Evolutionary conservation across 495 filamentous ascomycete genomes (phyloP).

Genomic region (Neurospora sp.): DNA sequence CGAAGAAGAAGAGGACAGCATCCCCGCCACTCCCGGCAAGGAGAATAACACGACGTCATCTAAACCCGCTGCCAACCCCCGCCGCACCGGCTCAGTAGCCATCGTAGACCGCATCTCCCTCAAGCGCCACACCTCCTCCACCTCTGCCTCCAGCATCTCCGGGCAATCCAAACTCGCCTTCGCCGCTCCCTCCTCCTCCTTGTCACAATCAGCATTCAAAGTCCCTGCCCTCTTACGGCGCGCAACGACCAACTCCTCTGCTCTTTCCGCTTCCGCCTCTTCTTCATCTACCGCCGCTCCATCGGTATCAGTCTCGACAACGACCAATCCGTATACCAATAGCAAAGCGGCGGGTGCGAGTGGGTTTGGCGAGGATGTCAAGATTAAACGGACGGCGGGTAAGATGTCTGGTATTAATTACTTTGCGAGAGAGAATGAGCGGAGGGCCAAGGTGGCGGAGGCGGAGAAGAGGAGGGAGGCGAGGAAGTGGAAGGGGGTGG

Average conservation of each 20-base stretch:
- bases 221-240: conserved; percentile 71
- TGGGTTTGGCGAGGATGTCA: conserved; percentile 32
- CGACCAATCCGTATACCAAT: conserved; percentile 25
- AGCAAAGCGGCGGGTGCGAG: conserved; percentile 30
- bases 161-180: conserved; percentile 48
- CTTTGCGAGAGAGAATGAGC: conserved; percentile 65
- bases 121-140: conserved; percentile 45
- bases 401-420: conserved; percentile 61
- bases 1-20: conserved; percentile 12
- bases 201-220: conserved; percentile 39
- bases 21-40: not conserved
- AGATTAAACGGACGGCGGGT: conserved; percentile 59
- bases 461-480: conserved; percentile 55
- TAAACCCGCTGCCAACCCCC: conserved; percentile 12
- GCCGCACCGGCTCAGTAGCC: conserved; percentile 28
- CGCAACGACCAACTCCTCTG: conserved; percentile 56
- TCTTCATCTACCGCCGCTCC: conserved; percentile 13
- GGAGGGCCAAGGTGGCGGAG: conserved; percentile 47
- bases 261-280: conserved; percentile 22
- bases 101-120: conserved; percentile 78
- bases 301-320: conserved; percentile 1
- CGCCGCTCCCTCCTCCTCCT: conserved; percentile 26
- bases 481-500: conserved; percentile 55
- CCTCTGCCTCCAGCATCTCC: conserved; percentile 24
- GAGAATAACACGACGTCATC: not conserved